Conservation (phyloP, 2,329 filamentous ascomycete species). For the Beauveria bassiana region DNA sequence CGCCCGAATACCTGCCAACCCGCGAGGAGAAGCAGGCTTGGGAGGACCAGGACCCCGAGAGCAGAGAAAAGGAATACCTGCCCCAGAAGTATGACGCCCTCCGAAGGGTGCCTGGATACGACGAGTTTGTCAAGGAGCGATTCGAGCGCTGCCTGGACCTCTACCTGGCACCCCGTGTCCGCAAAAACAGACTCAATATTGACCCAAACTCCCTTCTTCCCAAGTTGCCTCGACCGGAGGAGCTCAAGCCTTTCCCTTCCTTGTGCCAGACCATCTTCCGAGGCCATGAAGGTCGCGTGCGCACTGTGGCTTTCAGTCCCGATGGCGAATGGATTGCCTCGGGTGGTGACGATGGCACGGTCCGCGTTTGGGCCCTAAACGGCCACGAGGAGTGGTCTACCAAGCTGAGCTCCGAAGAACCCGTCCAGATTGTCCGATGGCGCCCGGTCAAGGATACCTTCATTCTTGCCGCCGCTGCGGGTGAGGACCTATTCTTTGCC, state of each 20-base stretch:
- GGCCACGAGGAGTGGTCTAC: constrained; percentile 83
- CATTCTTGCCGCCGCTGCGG: constrained; percentile 75
- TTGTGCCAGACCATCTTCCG: constrained; percentile 79
- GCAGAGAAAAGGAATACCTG: constrained; percentile 82
- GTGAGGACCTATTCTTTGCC: constrained; percentile 79
- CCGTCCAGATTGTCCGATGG: constrained; percentile 85
- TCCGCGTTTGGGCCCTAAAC: constrained; percentile 86
- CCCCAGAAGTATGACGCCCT: constrained; percentile 76
- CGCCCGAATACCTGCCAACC: constrained; percentile 85
- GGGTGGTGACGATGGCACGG: constrained; percentile 88
- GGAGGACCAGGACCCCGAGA: constrained; percentile 82
- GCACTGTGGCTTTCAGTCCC: constrained; percentile 78
- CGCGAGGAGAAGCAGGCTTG: constrained; percentile 76
- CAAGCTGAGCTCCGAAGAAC: constrained; percentile 67
- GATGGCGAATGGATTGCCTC: constrained; percentile 80
- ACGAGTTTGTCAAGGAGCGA: constrained; percentile 83
- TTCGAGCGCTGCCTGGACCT: constrained; percentile 94
- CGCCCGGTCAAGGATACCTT: constrained; percentile 73
- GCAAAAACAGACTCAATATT: constrained; percentile 92
- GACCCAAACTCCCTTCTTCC: constrained; percentile 88
- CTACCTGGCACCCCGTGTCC: constrained; percentile 85
- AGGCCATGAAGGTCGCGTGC: constrained; percentile 82
- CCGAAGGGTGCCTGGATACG: constrained; percentile 87
- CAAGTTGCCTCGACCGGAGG: constrained; percentile 86
- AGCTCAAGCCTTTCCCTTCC: constrained; percentile 91